Conservation (phyloP, 768 basidiomycete genomes). For the Crassisporium funariophilum region DNA sequence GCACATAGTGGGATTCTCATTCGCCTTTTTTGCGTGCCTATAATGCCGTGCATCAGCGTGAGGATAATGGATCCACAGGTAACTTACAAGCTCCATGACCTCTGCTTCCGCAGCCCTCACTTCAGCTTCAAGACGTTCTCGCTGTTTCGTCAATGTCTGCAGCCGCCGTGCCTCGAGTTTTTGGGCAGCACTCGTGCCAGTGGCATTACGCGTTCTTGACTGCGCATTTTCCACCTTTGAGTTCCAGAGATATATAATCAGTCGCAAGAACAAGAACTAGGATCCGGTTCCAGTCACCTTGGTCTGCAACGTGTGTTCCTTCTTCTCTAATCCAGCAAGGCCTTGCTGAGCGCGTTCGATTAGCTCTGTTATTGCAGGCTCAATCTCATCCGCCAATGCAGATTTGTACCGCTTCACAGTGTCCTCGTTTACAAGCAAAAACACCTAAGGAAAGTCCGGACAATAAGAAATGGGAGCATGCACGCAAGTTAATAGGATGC, state of each 20-base stretch:
- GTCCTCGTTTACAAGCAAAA: slow-evolving; percentile 70
- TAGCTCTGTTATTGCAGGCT: slow-evolving; percentile 78
- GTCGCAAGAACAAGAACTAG: background rate
- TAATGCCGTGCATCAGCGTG: no score
- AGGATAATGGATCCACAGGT: no score
- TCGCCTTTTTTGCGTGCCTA: no score
- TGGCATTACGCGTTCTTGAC: slow-evolving; percentile 43
- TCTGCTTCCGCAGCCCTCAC: slow-evolving; percentile 61
- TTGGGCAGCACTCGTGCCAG: slow-evolving; percentile 53
- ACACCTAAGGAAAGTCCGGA: slow-evolving; percentile 51
- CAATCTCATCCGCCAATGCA: slow-evolving; percentile 76
- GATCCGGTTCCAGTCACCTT: slow-evolving; percentile 55
- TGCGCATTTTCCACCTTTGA: slow-evolving; percentile 60
- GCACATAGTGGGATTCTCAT: no score
- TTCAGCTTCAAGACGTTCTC: slow-evolving; percentile 69
- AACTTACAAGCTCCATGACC: slow-evolving; percentile 54
- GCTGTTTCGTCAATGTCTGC: slow-evolving; percentile 65
- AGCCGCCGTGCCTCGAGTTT: slow-evolving; percentile 69
- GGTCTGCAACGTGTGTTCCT: slow-evolving; percentile 58
- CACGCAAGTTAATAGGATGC: slow-evolving; percentile 10
- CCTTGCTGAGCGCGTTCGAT: slow-evolving; percentile 73
- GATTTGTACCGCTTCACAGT: slow-evolving; percentile 76
- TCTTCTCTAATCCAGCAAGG: slow-evolving; percentile 59
- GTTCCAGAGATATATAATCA: background rate
- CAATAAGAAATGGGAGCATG: background rate